Evolutionary conservation across 768 basidiomycete genomes (phyloP), one percentile per base, ranked within the genome.

Genomic region (Candolleomyces eurysporus): DNA sequence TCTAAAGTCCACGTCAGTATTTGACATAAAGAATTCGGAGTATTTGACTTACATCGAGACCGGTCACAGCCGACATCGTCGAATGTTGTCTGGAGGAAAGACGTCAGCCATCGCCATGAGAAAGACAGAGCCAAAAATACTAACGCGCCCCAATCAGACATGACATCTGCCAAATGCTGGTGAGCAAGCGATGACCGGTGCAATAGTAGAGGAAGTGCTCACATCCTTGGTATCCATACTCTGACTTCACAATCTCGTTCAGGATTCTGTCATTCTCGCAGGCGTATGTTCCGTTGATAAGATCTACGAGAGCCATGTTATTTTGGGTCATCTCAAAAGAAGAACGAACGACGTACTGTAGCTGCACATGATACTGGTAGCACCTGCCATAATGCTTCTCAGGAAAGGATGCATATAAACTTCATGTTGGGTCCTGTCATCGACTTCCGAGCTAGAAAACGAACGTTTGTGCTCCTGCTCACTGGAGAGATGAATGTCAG

Each of bases 391-490:
- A 32, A 91, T 81, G 65, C 87, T 85, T 60, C 79, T 80, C 71
- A 88, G 65, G 79, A 90, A 90, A 0, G 89, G 88, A 63, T 86
- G 85, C 0, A 84, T 76, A 67, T 91, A 91, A 14, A 91, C 78
- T 69, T 92, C 89, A 67, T 91, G 90, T 66, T 90, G 76, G 0
- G 91, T 93, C 43, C 89, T 76, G 69, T 95, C 92, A 66, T 92
- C 89, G 2, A 94, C 83, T 63, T 91, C 84, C 0, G 89, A 90
- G 56, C 80, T 82, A 56, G 77, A 75, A 58, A 73, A 65, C 0
- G 81, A 84, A 4, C 89, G 79, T 62, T 78, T 77, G 64, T 85
- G 82, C 68, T 90, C 88, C 74, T 90, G 89, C 70, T 90, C 89
- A 67, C 87, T 90, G 60, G 19, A 39, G 4, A 3, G 10, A 3